phyloP scores from a whole-genome alignment of 306 rosid species.

The Cicer cuneatum region DNA sequence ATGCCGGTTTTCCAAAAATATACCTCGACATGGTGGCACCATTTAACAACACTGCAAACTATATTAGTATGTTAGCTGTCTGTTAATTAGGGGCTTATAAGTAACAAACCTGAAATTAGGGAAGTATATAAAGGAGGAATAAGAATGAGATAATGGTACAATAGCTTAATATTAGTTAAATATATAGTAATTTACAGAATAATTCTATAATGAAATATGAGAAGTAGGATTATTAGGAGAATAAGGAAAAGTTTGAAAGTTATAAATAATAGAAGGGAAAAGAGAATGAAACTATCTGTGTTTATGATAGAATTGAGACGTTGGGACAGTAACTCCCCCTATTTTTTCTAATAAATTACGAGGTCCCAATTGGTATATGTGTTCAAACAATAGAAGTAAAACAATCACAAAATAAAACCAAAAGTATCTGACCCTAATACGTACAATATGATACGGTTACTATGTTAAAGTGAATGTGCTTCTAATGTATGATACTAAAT shows the following conservation, averaged over 20 bases:
- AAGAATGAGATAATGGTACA: constrained; percentile 1
- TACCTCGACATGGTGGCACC: no score
- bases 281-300: background rate
- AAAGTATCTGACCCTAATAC: background rate
- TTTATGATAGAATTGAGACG: background rate
- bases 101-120: constrained; percentile 6
- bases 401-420: background rate
- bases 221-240: constrained; percentile 13
- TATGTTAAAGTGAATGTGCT: background rate
- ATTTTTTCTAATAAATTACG: background rate
- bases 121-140: background rate
- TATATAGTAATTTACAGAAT: background rate
- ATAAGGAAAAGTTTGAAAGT: background rate
- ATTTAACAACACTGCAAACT: no score
- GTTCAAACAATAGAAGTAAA: background rate
- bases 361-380: background rate
- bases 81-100: background rate
- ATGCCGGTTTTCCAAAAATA: no score
- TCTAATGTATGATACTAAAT: constrained; percentile 12
- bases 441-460: background rate
- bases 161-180: background rate
- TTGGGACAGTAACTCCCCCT: background rate
- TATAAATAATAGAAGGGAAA: background rate
- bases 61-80: background rate
- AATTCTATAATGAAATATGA: background rate